Evolutionary conservation across 257 asterid genomes (phyloP).

Genomic region (Solanum clarkiae): DNA sequence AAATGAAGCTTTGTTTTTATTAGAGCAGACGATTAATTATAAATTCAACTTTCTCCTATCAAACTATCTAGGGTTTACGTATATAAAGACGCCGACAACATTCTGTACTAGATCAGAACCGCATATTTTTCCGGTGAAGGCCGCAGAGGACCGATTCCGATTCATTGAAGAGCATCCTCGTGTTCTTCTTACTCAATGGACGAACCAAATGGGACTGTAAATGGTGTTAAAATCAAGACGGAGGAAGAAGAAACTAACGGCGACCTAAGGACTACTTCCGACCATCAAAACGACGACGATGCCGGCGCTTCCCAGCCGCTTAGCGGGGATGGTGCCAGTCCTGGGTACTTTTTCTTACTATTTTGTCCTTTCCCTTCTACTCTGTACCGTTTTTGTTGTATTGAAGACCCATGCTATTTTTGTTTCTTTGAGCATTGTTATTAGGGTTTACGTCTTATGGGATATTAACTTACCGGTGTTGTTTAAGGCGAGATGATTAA

Average conservation of each 20-base stretch:
- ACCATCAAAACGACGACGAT: not conserved
- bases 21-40: not conserved
- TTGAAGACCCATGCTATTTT: not conserved
- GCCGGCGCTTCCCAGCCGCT: slow-evolving; percentile 19
- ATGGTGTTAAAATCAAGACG: not conserved
- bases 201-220: not conserved
- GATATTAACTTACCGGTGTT: not conserved
- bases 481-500: not conserved
- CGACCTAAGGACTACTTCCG: not conserved
- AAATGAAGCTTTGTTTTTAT: too few species aligned
- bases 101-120: not conserved
- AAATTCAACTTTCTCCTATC: not conserved
- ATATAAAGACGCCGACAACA: not conserved
- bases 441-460: not conserved
- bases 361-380: not conserved
- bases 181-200: not conserved
- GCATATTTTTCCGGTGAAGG: not conserved
- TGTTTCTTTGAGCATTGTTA: not conserved
- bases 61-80: not conserved
- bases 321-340: slow-evolving; percentile 43
- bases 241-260: not conserved
- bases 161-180: not conserved
- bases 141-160: not conserved
- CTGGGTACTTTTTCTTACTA: slow-evolving; percentile 24
- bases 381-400: not conserved